Conservation (phyloP, 176 grass and related monocot species). For the Bonia amplexicaulis region DNA sequence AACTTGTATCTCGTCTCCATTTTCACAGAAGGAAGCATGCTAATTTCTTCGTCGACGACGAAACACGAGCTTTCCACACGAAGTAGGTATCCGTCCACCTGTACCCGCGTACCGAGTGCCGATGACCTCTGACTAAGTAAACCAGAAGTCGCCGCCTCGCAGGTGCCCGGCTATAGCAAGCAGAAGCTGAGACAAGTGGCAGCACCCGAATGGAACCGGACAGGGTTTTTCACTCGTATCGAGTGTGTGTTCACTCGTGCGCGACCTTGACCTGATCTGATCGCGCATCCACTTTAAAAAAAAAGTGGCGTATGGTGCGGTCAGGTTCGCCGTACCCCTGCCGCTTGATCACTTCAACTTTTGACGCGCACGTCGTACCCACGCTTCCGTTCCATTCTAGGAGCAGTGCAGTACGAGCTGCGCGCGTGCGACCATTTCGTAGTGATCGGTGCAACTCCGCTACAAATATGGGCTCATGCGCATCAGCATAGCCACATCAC, state of each 20-base stretch:
- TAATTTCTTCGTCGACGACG: neutral
- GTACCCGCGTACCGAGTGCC: neutral
- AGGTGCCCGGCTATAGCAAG: too few relatives aligned
- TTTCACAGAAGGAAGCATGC: neutral
- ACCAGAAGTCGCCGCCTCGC: neutral
- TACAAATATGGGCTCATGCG: neutral
- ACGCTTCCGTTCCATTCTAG: too few relatives aligned
- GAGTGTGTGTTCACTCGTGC: neutral
- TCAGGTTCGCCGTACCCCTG: too few relatives aligned
- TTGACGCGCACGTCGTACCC: too few relatives aligned
- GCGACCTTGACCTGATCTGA: neutral
- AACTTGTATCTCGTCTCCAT: neutral
- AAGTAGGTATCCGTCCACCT: neutral
- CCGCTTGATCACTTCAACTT: too few relatives aligned
- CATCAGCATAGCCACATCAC: neutral
- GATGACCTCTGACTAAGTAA: neutral
- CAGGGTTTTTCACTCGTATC: too few relatives aligned
- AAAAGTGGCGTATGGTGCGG: too few relatives aligned
- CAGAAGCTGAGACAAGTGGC: too few relatives aligned
- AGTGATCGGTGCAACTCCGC: neutral
- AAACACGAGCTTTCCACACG: neutral
- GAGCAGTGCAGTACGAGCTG: too few relatives aligned
- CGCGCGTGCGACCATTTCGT: neutral
- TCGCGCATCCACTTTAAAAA: too few relatives aligned
- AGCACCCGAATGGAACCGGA: too few relatives aligned